Base-by-base conservation (phyloP, 306 rosid species). In the Lotus japonicus region DNA sequence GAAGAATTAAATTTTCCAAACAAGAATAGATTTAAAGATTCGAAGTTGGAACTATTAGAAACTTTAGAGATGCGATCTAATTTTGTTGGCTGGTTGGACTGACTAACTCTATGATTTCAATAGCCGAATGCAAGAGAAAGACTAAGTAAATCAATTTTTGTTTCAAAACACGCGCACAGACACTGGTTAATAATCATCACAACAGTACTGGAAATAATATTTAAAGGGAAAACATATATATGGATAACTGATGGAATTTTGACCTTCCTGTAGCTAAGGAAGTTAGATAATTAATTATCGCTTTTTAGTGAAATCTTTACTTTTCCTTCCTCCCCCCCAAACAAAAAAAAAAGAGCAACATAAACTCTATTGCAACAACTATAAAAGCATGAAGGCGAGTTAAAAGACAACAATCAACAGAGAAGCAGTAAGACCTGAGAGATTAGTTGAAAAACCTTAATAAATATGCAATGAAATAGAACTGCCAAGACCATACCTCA, bases 401-500 rank as follows among this genome's bases (percentile, higher is more conserved):
- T 44, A 45, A 26, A 62, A 36, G 39, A 62, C 57, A 35, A 55
- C 62, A 71, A 15, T n/a, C 13, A 33, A 63, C 55, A 41, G 2
- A 70, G 17, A 52, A 13, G 23, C 10, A 5, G 48, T 4, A 19
- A 39, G 48, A 58, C 14, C 10, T 8, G 7, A 28, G 49, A 19
- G 35, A 52, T 43, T 54, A n/a, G 15, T 62, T 26, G 54, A 49
- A 59, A 42, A 23, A 28, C 43, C 41, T 59, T 41, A 79, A 45
- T 18, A 48, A 67, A 45, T 16, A 39, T 18, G 31, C n/a, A 49
- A 31, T 13, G 6, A 38, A 35, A 16, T 21, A 3, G 45, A 53
- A 49, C 57, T 19, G 39, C 15, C 44, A 53, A 49, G 64, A 66
- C 50, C 71, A 54, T 79, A 90, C 99, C 99, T 94, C 79, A 94